These are phyloP conservation scores for Podaxis sp. DNA, from an alignment of 768 basidiomycete species.

Conservation along the genomic window DNA sequence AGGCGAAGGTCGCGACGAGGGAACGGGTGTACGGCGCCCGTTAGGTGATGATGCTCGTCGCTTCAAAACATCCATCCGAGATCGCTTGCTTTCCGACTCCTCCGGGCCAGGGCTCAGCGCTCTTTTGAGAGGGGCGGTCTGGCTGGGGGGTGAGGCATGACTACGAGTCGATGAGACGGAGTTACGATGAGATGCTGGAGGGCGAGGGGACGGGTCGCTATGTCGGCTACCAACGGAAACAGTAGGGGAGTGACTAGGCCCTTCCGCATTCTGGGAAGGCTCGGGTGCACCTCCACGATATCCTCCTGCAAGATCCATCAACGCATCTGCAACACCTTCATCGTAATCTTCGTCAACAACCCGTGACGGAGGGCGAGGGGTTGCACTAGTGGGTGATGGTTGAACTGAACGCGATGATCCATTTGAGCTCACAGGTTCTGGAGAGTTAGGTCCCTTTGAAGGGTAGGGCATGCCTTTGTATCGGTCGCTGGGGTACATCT, in stretches of 20 bases:
- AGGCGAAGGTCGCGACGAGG: slow-evolving; percentile 66
- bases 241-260: slow-evolving; percentile 53
- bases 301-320: slow-evolving; percentile 63
- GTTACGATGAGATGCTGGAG: slow-evolving; percentile 55
- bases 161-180: slow-evolving; percentile 67
- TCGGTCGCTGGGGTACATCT: slow-evolving; percentile 20
- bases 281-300: slow-evolving; percentile 28
- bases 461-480: slow-evolving; percentile 17
- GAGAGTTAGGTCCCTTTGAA: slow-evolving; percentile 45
- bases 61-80: slow-evolving; percentile 53
- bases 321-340: slow-evolving; percentile 77
- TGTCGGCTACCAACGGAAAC: slow-evolving; percentile 58
- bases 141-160: slow-evolving; percentile 59
- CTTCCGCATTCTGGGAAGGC: slow-evolving; percentile 28
- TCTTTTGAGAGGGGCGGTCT: slow-evolving; percentile 53
- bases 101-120: slow-evolving; percentile 67
- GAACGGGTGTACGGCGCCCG: slow-evolving; percentile 52
- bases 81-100: slow-evolving; percentile 59
- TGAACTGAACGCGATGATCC: slow-evolving; percentile 66
- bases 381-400: slow-evolving; percentile 66
- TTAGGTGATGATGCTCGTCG: slow-evolving; percentile 51
- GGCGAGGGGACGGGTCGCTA: slow-evolving; percentile 45
- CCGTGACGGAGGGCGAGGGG: slow-evolving; percentile 60
- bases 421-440: slow-evolving; percentile 69
- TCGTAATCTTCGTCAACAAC: slow-evolving; percentile 92